A percentile compares a stretch with the other conserved stretches of the same genome.
Conservation (phyloP, 495 filamentous ascomycete species). For the Clavariopsis aquatica region DNA sequence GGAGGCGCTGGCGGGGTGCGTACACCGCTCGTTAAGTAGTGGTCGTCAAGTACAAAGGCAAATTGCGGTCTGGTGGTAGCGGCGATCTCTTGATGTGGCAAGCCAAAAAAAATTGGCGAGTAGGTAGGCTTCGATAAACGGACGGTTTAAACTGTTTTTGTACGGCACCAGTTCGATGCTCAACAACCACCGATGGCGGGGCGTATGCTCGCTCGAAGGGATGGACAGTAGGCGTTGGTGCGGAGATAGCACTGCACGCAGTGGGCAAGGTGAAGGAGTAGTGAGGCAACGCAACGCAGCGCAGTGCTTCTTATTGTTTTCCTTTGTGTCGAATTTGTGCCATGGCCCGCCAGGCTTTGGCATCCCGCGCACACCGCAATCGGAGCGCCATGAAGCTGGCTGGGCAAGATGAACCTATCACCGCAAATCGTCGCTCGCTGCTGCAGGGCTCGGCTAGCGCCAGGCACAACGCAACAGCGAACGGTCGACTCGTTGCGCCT, state of each 20-base stretch:
- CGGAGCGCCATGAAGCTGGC: conserved; percentile 6
- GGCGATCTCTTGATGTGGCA: conserved; percentile 31
- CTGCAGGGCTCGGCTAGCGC: conserved; percentile 5
- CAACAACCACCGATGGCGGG: not conserved
- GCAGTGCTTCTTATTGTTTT: no score
- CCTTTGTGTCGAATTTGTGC: not conserved
- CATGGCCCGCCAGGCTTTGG: not conserved
- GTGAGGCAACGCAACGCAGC: no score
- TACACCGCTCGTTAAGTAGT: conserved; percentile 36
- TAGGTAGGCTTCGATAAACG: not conserved
- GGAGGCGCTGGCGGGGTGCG: conserved; percentile 7
- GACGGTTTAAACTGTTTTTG: conserved; percentile 8
- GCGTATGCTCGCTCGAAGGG: not conserved
- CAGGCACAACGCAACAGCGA: not conserved
- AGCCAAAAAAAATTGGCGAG: conserved; percentile 18
- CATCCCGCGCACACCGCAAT: conserved; percentile 10
- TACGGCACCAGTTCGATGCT: not conserved
- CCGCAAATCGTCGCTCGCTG: not conserved
- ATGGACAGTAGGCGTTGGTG: not conserved
- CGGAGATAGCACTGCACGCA: no score
- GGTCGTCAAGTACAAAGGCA: conserved; percentile 28
- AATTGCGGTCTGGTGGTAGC: conserved; percentile 34
- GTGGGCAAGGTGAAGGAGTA: no score
- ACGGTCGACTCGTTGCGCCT: not conserved
- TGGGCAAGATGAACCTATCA: not conserved